Evolutionary conservation across 2,329 filamentous ascomycete species (phyloP).

Genomic region (Sporothrix pseudoabietina): DNA sequence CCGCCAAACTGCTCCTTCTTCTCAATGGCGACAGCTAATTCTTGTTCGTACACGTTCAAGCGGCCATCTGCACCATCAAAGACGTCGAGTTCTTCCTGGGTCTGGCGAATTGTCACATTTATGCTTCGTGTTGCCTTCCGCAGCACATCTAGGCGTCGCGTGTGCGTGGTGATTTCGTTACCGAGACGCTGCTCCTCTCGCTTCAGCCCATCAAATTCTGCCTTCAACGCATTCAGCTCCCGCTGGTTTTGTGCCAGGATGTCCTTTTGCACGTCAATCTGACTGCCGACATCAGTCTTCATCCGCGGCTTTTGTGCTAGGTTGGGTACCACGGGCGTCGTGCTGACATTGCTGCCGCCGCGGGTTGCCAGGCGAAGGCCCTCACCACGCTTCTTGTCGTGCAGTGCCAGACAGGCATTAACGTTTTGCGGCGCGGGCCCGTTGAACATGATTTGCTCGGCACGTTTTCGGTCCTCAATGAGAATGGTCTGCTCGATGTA

Average conservation of each 20-base stretch:
- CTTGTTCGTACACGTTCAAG: constrained; percentile 59
- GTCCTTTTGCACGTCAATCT: constrained; percentile 59
- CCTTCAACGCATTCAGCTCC: constrained; percentile 57
- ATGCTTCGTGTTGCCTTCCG: constrained; percentile 60
- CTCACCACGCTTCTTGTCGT: constrained; percentile 60
- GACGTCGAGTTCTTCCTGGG: constrained; percentile 63
- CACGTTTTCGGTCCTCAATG: constrained; percentile 67
- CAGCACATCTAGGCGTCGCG: constrained; percentile 47
- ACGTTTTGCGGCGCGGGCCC: constrained; percentile 68
- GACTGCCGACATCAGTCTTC: constrained; percentile 72
- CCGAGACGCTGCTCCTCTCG: constrained; percentile 54
- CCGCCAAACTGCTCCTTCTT: constrained; percentile 53
- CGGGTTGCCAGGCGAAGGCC: constrained; percentile 60
- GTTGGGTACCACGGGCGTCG: constrained; percentile 47
- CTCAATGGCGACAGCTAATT: constrained; percentile 56
- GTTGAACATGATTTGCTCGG: constrained; percentile 68
- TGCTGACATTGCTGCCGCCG: constrained; percentile 43
- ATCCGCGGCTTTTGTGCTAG: constrained; percentile 67
- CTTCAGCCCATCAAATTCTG: constrained; percentile 51
- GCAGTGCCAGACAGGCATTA: constrained; percentile 68
- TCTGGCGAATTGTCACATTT: constrained; percentile 58
- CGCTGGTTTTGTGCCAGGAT: constrained; percentile 55
- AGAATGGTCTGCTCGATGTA: constrained; percentile 83
- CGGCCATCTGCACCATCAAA: constrained; percentile 69
- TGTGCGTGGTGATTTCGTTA: constrained; percentile 53